phyloP scores from a whole-genome alignment of 495 filamentous ascomycete genomes.

The Tuber calosporum region DNA sequence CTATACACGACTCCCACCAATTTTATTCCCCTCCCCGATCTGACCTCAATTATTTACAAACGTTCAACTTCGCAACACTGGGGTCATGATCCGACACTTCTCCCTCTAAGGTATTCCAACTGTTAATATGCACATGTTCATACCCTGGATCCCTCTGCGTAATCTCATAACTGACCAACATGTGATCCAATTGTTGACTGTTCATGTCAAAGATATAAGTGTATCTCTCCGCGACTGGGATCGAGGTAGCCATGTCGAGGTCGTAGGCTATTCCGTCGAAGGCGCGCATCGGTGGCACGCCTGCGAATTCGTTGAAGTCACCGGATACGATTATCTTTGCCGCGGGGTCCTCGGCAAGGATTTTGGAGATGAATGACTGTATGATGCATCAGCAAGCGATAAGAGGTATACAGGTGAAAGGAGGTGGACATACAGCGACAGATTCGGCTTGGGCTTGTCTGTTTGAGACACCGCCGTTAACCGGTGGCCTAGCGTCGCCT shows the following conservation, averaged over 20 bases:
- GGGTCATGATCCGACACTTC: constrained; percentile 56
- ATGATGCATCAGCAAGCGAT: background rate
- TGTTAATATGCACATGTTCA: constrained; percentile 58
- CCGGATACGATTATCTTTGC: constrained; percentile 50
- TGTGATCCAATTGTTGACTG: constrained; percentile 55
- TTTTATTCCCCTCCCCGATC: background rate
- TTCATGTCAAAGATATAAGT: constrained; percentile 54
- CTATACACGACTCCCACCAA: background rate
- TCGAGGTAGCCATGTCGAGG: constrained; percentile 49
- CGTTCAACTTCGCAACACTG: constrained; percentile 50
- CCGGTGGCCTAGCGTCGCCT: constrained; percentile 54
- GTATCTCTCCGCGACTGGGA: constrained; percentile 51
- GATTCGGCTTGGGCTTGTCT: constrained; percentile 47
- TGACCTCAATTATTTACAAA: constrained; percentile 43
- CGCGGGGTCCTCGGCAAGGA: constrained; percentile 45
- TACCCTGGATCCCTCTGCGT: constrained; percentile 42
- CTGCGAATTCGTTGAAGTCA: constrained; percentile 60
- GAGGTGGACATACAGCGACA: constrained; percentile 42
- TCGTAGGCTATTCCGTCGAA: constrained; percentile 48
- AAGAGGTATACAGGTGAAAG: background rate
- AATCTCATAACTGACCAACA: constrained; percentile 50
- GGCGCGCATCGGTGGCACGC: constrained; percentile 48
- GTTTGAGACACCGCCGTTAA: constrained; percentile 52
- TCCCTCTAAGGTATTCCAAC: constrained; percentile 50
- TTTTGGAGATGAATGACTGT: constrained; percentile 42